These are phyloP conservation scores for Candida rishiriensis DNA, from an alignment of 805 yeast genomes.

Conservation along the genomic window DNA sequence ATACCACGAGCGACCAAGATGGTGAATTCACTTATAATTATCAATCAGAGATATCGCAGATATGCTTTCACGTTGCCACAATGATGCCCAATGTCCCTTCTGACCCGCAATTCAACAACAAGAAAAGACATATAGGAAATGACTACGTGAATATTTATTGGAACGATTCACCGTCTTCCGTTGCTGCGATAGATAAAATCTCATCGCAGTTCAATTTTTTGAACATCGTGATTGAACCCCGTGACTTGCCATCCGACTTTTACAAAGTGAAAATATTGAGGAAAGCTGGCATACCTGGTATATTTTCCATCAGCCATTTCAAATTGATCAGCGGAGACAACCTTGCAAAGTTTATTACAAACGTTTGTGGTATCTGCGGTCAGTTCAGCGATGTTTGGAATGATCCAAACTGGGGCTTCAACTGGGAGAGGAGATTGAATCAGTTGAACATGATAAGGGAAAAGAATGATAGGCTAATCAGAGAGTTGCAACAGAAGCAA, in stretches of 20 bases:
- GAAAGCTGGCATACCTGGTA: slow-evolving; percentile 67
- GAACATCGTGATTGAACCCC: slow-evolving; percentile 71
- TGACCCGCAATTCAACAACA: slow-evolving; percentile 45
- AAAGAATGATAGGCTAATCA: slow-evolving; percentile 7
- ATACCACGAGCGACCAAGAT: slow-evolving; percentile 61
- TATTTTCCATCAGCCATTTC: slow-evolving; percentile 71
- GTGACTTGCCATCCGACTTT: slow-evolving; percentile 20
- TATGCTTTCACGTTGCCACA: slow-evolving; percentile 76
- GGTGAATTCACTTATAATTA: slow-evolving; percentile 74
- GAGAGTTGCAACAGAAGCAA: neutral
- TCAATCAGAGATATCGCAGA: slow-evolving; percentile 65
- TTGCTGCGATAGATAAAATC: slow-evolving; percentile 60
- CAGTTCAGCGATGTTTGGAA: slow-evolving; percentile 78
- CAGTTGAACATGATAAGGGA: slow-evolving; percentile 37
- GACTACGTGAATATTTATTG: slow-evolving; percentile 76
- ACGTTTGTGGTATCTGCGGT: slow-evolving; percentile 58
- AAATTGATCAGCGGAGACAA: slow-evolving; percentile 61
- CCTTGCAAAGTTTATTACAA: slow-evolving; percentile 61
- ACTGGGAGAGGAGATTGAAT: slow-evolving; percentile 64
- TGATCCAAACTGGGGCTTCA: slow-evolving; percentile 50
- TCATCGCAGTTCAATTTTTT: slow-evolving; percentile 80
- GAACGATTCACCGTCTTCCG: slow-evolving; percentile 67
- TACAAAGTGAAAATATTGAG: slow-evolving; percentile 64
- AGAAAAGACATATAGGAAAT: slow-evolving; percentile 85
- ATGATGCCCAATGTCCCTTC: slow-evolving; percentile 59